Base-by-base conservation (phyloP, 2,329 filamentous ascomycete genomes). In the Nemania serpens region DNA sequence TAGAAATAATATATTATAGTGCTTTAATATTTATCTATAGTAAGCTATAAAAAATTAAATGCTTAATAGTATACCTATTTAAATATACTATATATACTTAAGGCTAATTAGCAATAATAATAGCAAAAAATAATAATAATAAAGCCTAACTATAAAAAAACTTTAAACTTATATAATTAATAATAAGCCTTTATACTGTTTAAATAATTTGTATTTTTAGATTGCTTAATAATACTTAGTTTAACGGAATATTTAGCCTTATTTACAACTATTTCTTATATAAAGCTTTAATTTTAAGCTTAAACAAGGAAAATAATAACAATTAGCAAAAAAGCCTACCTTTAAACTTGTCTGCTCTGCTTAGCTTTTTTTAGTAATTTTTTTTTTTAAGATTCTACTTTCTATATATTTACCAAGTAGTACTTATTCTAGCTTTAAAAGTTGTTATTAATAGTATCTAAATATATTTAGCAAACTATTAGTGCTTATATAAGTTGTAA, bases 41-140 rank as follows among this genome's bases (percentile, higher is more conserved):
- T 5, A 72, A 48, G 1, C 67, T 52, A n/a, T 72, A 66, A 0
- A 75, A 54, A 2, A 69, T 56, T 0, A 75, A 10, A 2, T 69
- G 56, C 2, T 55, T 67, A 1, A 75, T 60, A 0, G 58, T 18
- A 2, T 18, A 3, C 0, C 70, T 68, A 10, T 65, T 68, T 1
- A 60, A 1, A n/a, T 60, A 36, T 17, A 63, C 25, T 2, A 59
- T 15, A 10, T 54, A 39, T 0, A 65, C 66, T 68, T 49, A n/a
- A 55, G 33, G 42, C 4, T 42, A 9, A 20, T 64, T 57, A 67
- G 53, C 37, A 58, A 51, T 10, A 39, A 39, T n/a, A n/a, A n/a
- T n/a, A n/a, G n/a, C n/a, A n/a, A n/a, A n/a, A n/a, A n/a, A n/a
- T n/a, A n/a, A n/a, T n/a, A n/a, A n/a, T 39, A 6, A 45, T 6